These are phyloP conservation scores for Heimioporus punctisporus DNA, from an alignment of 1,284 basidiomycete species.

Conservation along the genomic window DNA sequence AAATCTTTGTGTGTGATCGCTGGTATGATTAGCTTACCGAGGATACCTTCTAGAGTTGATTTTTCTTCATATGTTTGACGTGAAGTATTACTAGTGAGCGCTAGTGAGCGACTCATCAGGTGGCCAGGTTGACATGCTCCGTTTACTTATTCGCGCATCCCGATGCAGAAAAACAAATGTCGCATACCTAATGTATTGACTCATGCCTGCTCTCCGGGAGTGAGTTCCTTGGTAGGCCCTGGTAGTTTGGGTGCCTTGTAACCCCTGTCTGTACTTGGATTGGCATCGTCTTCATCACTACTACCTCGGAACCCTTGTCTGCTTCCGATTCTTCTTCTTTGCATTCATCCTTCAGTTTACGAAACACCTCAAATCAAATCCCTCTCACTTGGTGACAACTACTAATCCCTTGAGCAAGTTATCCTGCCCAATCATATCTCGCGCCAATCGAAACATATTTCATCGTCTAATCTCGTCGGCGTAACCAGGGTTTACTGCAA, in stretches of 20 bases:
- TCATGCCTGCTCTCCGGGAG: constrained; percentile 56
- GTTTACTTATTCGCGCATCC: constrained; percentile 91
- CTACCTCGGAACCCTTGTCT: constrained; percentile 33
- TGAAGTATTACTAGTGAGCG: background rate
- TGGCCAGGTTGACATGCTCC: constrained; percentile 54
- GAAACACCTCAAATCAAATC: constrained; percentile 96
- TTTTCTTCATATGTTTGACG: constrained; percentile 89
- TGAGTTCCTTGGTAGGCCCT: constrained; percentile 47
- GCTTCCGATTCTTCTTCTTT: constrained; percentile 37
- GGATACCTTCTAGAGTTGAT: constrained; percentile 89
- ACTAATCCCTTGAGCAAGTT: constrained; percentile 81
- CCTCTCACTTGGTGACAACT: constrained; percentile 82
- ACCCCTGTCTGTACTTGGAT: constrained; percentile 1
- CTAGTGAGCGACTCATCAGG: background rate
- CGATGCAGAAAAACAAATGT: constrained; percentile 88
- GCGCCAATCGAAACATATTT: constrained; percentile 89
- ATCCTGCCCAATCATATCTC: constrained; percentile 87
- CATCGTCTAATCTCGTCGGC: constrained; percentile 94
- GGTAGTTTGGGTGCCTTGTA: constrained; percentile 6
- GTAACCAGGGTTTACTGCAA: constrained; percentile 89
- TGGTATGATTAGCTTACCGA: constrained; percentile 91
- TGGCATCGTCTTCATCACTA: constrained; percentile 12
- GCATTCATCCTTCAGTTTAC: constrained; percentile 77
- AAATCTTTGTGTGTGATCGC: constrained; percentile 91
- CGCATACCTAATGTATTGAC: constrained; percentile 80